A percentile compares a stretch with the other conserved stretches of the same genome.
Evolutionary conservation across 2,329 filamentous ascomycete species (phyloP).

Genomic region (Cytospora leucostoma): DNA sequence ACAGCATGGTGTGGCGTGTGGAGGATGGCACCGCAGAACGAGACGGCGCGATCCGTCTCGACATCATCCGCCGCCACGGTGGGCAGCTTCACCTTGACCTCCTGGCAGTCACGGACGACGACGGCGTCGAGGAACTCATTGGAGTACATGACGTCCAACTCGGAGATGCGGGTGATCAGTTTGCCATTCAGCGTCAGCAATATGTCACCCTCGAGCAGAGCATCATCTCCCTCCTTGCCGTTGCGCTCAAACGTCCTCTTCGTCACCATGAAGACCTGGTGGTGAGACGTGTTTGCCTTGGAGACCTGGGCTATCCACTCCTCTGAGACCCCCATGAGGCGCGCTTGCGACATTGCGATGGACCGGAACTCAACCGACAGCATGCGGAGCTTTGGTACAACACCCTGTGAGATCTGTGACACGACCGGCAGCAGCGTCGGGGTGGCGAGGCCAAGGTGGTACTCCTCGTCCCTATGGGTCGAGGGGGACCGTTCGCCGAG

Average conservation of each 20-base stretch:
- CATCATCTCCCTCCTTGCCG: conserved; percentile 48
- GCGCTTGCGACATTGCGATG: conserved; percentile 94
- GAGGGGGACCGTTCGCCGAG: conserved; percentile 66
- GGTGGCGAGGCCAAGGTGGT: conserved; percentile 89
- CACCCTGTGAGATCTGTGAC: conserved; percentile 77
- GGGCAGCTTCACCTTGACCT: conserved; percentile 74
- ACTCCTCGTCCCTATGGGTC: conserved; percentile 64
- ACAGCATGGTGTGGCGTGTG: conserved; percentile 96
- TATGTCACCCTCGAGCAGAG: conserved; percentile 86
- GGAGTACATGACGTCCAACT: conserved; percentile 96
- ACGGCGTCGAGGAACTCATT: conserved; percentile 80
- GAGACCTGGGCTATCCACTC: conserved; percentile 88
- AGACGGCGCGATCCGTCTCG: conserved; percentile 88
- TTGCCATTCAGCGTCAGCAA: conserved; percentile 88
- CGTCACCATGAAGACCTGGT: conserved; percentile 97
- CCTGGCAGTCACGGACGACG: conserved; percentile 81
- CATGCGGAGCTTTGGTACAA: conserved; percentile 81
- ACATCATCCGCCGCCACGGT: conserved; percentile 88
- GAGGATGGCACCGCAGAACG: conserved; percentile 92
- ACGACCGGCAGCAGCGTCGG: conserved; percentile 89
- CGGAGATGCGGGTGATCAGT: conserved; percentile 88
- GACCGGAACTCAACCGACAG: conserved; percentile 92
- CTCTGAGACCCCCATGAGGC: conserved; percentile 95
- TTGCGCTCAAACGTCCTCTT: conserved; percentile 68
- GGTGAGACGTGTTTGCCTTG: conserved; percentile 82